phyloP scores from a whole-genome alignment of 2,329 filamentous ascomycete genomes.

The Sporothrix brasiliensis region DNA sequence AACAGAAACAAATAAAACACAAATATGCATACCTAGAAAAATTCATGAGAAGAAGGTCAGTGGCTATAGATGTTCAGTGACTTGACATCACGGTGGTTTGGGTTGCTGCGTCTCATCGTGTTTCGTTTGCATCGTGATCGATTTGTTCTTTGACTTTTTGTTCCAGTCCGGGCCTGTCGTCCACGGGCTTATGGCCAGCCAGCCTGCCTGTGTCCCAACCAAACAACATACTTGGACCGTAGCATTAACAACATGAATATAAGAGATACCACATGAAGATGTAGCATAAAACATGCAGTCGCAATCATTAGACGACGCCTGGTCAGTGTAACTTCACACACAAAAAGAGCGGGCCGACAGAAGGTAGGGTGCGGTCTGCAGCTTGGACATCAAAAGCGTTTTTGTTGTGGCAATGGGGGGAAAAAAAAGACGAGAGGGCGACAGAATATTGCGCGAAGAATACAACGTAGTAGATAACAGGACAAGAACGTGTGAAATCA shows the following conservation, averaged over 20 bases:
- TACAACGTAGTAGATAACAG: neutral
- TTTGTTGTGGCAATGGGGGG: neutral
- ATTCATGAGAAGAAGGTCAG: neutral
- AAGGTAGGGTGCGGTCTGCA: too few relatives aligned
- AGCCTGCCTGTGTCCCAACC: neutral
- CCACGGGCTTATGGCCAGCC: neutral
- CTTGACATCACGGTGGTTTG: neutral
- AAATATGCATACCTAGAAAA: too few relatives aligned
- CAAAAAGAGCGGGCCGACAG: neutral
- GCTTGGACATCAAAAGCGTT: neutral
- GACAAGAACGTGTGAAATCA: neutral
- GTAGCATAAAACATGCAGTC: neutral
- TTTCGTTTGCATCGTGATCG: constrained; percentile 21
- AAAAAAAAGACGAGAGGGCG: neutral
- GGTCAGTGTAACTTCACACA: neutral
- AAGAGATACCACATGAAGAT: neutral
- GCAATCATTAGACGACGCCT: neutral
- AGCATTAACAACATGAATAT: neutral
- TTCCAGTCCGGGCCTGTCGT: neutral
- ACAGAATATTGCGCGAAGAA: neutral
- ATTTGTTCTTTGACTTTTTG: neutral
- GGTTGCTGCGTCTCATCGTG: neutral
- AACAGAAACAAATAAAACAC: neutral
- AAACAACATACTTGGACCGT: neutral
- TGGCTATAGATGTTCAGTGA: neutral